Base-by-base conservation (phyloP, 2,329 filamentous ascomycete species). In the Cytospora leucostoma region DNA sequence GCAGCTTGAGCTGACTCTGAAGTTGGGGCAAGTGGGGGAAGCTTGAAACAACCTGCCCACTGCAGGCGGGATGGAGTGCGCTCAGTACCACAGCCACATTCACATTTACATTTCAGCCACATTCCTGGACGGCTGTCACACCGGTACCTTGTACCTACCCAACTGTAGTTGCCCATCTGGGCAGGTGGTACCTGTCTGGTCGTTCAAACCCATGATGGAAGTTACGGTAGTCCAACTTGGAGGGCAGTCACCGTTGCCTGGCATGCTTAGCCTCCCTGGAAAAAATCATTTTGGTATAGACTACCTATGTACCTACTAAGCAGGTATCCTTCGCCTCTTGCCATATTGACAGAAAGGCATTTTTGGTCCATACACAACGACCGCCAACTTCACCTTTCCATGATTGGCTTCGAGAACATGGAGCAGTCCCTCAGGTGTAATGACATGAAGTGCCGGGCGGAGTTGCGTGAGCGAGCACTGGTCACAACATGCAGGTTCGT, bases 401-500 rank as follows among this genome's bases (percentile, higher is more conserved):
- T 12, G 49, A 27, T 21, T 11, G 19, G 38, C 19, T 32, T 49
- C 19, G 34, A 7, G 2, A 44, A 57, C 4, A 95, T 96, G 90
- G 91, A 96, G 63, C 85, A 88, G 64, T 78, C 81, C 27, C 78
- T 97, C 32, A 84, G 86, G 40, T 97, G 94, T 79, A 97, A 97
- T 73, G 84, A 86, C 34, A 80, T 93, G 40, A 89, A 88, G 66
- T 97, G 94, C 71, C 85, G 91, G 54, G 79, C 79, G 49, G 84
- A 88, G 67, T 82, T 97, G 38, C 81, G 79, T 38, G 86, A 90
- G 49, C 82, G 84, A 66, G 93, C 92, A 12, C 82, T 97, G 1
- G 92, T 97, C 38, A 97, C 93, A 5, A 95, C 91, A 15, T 98
- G 93, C 85, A 92, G 90, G 92, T 91, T 66, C 67, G 59, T 4